Evolutionary conservation across 805 yeast species (phyloP).

Genomic region (Pichia eremophila): DNA sequence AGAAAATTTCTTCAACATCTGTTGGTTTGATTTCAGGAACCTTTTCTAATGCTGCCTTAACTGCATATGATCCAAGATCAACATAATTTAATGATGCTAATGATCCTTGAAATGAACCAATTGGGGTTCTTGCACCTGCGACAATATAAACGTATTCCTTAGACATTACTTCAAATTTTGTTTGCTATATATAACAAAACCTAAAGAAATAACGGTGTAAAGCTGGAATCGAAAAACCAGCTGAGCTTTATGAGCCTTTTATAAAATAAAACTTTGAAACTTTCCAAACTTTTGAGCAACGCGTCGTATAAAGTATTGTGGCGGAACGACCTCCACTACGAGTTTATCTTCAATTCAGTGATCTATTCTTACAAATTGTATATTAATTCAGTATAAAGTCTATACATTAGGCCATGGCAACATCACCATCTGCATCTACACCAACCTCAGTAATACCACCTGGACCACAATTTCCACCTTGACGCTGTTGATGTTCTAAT

Average conservation of each 20-base stretch:
- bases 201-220: no score
- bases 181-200: no score
- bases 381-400: no score
- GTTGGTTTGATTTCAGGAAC: slow-evolving; percentile 73
- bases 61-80: slow-evolving; percentile 90
- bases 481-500: slow-evolving; percentile 46
- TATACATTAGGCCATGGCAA: not conserved
- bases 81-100: slow-evolving; percentile 66
- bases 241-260: not conserved
- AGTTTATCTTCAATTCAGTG: no score
- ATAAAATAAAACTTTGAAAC: not conserved
- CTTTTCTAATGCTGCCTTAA: slow-evolving; percentile 74
- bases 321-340: not conserved
- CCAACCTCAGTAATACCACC: slow-evolving; percentile 12
- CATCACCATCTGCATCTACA: slow-evolving; percentile 27
- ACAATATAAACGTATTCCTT: slow-evolving; percentile 69
- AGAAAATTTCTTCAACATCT: slow-evolving; percentile 79
- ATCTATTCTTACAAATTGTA: no score
- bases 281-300: no score
- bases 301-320: not conserved
- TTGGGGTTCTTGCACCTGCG: slow-evolving; percentile 87
- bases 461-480: slow-evolving; percentile 15
- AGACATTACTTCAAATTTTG: slow-evolving; percentile 11
- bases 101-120: slow-evolving; percentile 88
- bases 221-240: no score